Conservation (phyloP, 164 flowering plant species). For the Stephania japonica region DNA sequence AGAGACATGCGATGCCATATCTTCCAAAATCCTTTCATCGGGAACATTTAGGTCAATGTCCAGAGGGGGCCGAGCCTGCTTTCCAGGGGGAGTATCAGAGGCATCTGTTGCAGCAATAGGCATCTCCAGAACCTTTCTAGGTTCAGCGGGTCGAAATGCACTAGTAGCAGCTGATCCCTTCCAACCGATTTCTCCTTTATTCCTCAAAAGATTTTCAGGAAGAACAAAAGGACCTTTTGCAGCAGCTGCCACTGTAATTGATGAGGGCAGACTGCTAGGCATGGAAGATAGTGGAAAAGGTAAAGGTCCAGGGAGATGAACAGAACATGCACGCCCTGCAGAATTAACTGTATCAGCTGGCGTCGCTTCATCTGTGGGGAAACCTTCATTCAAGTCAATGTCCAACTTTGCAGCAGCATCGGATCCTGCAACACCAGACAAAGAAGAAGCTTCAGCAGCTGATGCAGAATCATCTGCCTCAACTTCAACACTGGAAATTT, state of each 20-base stretch:
- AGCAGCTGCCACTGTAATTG: conserved; percentile 83
- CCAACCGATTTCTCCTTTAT: conserved; percentile 75
- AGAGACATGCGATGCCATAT: conserved; percentile 33
- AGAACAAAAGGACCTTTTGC: conserved; percentile 86
- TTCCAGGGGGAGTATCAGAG: conserved; percentile 32
- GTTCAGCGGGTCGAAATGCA: conserved; percentile 97
- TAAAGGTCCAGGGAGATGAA: conserved; percentile 32
- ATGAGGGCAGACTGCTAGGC: conserved; percentile 39
- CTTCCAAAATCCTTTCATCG: conserved; percentile 64
- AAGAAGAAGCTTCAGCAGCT: conserved; percentile 27
- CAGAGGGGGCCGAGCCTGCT: conserved; percentile 43
- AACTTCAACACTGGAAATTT: conserved; percentile 21
- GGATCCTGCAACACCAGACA: conserved; percentile 28
- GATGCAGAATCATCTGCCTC: conserved; percentile 38
- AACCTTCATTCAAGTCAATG: conserved; percentile 91
- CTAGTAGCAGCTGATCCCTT: conserved; percentile 98
- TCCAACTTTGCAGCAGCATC: conserved; percentile 50
- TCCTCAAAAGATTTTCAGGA: conserved; percentile 53
- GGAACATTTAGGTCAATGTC: conserved; percentile 83
- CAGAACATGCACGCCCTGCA: conserved; percentile 21
- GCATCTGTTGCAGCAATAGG: conserved; percentile 18
- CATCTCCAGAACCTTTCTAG: conserved; percentile 51
- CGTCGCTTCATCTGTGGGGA: conserved; percentile 60
- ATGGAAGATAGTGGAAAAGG: conserved; percentile 38
- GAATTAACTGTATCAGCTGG: conserved; percentile 31